Base-by-base conservation (phyloP, 164 flowering plant species). In the Nelumbo lutea region DNA sequence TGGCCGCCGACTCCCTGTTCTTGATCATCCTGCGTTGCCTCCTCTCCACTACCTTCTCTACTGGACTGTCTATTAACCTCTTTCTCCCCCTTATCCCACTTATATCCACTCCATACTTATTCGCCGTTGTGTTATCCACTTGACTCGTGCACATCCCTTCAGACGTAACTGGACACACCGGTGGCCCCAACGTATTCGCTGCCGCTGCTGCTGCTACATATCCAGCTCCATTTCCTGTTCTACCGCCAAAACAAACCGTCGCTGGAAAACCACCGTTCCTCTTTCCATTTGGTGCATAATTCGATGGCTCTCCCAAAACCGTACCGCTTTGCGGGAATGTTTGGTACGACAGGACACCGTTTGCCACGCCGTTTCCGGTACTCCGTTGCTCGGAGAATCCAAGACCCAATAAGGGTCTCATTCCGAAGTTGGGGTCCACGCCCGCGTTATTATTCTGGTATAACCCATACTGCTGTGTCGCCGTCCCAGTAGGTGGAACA, bases 1-100 rank as follows among this genome's bases (percentile, higher is more conserved):
- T 79, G 0, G 98, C 98, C 0, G 98, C 98, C 0, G 98, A 94
- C 77, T 94, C 98, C 63, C 98, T 73, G 60, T 94, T 94, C 85
- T 94, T 94, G 68, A 94, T 94, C 98, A 94, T 94, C 84, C 98
- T 82, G 64, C 95, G 50, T 62, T 91, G 98, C 61, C 98, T 73
- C 74, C 97, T 85, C 80, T 91, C 98, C 77, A 89, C 97, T 42
- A 90, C 98, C 72, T 85, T 88, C 85, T 94, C 98, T 50, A 86
- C 88, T 3, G 96, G 95, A 11, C 96, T 95, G 62, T 89, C 95
- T 6, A 84, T 50, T 6, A 73, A 79, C 81, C 91, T 78, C 79
- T 88, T 92, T 67, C 92, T 67, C 9, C 89, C 88, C n/a, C 96
- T 77, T 55, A 76, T 55, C 60, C 77, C 85, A 10, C 84, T 81